These are phyloP conservation scores for Aspergillus sclerotialis DNA, from an alignment of 2,329 filamentous ascomycete species.

Conservation along the genomic window DNA sequence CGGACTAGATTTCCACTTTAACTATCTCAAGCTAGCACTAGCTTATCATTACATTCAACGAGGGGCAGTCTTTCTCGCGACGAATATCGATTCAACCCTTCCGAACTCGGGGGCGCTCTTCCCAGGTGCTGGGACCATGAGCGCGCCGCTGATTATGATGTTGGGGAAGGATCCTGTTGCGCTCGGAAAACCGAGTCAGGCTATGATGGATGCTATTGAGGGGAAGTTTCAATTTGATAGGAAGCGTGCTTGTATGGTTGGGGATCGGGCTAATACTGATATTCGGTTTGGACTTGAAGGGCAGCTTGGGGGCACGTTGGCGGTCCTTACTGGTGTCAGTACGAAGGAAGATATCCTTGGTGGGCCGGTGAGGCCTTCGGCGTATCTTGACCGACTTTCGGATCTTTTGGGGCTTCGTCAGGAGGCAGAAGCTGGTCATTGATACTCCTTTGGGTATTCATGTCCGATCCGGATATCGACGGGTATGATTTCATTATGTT, in stretches of 20 bases:
- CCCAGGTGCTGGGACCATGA: slow-evolving; percentile 80
- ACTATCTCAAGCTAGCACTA: slow-evolving; percentile 83
- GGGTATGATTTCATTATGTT: too few species aligned
- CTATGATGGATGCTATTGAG: slow-evolving; percentile 99
- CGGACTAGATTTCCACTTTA: slow-evolving; percentile 89
- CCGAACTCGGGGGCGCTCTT: slow-evolving; percentile 78
- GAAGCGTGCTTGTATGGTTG: slow-evolving; percentile 85
- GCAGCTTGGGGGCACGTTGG: slow-evolving; percentile 80
- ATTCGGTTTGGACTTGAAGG: slow-evolving; percentile 93
- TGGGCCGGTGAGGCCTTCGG: slow-evolving; percentile 65
- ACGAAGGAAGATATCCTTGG: slow-evolving; percentile 76
- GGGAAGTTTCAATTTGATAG: slow-evolving; percentile 89
- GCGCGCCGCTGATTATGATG: slow-evolving; percentile 70
- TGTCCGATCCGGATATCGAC: too few species aligned
- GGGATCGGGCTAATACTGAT: slow-evolving; percentile 88
- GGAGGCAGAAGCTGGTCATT: neutral
- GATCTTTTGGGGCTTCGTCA: slow-evolving; percentile 53
- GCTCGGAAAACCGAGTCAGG: slow-evolving; percentile 90
- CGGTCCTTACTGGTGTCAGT: slow-evolving; percentile 82
- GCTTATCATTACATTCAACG: slow-evolving; percentile 77
- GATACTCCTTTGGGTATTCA: neutral
- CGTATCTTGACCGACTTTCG: slow-evolving; percentile 76
- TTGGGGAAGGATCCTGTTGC: slow-evolving; percentile 62
- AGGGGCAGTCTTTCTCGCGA: slow-evolving; percentile 83
- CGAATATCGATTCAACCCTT: slow-evolving; percentile 85